Percentiles rank a stretch among this genome's conserved stretches.
Evolutionary conservation across 1,139 yeast species (phyloP).

Genomic region (Candida pseudocylindracea): DNA sequence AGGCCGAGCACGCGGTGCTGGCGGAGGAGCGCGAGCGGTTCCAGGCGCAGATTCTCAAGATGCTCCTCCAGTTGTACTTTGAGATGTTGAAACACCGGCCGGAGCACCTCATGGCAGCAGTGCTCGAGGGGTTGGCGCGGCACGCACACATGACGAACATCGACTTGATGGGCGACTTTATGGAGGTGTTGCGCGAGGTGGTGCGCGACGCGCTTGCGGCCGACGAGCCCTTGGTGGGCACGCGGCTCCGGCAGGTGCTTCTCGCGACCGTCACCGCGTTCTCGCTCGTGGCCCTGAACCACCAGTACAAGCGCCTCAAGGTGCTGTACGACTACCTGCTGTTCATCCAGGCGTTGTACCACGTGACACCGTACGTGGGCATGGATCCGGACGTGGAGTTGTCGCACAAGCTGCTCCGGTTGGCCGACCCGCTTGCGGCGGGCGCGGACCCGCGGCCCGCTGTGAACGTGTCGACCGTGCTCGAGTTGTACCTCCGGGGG

Average conservation of each 20-base stretch:
- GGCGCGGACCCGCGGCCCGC: conserved; percentile 26
- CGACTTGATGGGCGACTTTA: conserved; percentile 77
- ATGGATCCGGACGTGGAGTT: conserved; percentile 73
- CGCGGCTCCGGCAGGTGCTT: conserved; percentile 43
- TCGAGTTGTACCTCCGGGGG: conserved; percentile 59
- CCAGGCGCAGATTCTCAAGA: conserved; percentile 68
- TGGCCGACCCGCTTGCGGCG: conserved; percentile 46
- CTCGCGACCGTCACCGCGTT: conserved; percentile 82
- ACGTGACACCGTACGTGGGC: conserved; percentile 40
- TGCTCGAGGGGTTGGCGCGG: conserved; percentile 74
- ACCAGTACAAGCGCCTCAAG: conserved; percentile 28
- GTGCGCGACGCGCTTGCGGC: conserved; percentile 19
- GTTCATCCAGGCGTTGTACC: conserved; percentile 55
- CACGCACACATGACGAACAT: conserved; percentile 86
- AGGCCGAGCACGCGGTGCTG: conserved; percentile 73
- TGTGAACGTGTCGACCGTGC: conserved; percentile 74
- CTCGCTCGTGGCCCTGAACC: conserved; percentile 54
- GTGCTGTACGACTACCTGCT: conserved; percentile 43
- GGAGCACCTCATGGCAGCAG: conserved; percentile 60
- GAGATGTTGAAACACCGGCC: conserved; percentile 27
- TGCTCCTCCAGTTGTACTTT: conserved; percentile 49
- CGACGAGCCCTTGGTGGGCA: conserved; percentile 8
- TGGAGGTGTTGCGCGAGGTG: conserved; percentile 71
- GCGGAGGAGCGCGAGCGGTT: conserved; percentile 67
- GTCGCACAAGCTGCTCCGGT: conserved; percentile 56